phyloP scores from a whole-genome alignment of 1,139 yeast genomes.

The Blastobotrys ciferrii region DNA sequence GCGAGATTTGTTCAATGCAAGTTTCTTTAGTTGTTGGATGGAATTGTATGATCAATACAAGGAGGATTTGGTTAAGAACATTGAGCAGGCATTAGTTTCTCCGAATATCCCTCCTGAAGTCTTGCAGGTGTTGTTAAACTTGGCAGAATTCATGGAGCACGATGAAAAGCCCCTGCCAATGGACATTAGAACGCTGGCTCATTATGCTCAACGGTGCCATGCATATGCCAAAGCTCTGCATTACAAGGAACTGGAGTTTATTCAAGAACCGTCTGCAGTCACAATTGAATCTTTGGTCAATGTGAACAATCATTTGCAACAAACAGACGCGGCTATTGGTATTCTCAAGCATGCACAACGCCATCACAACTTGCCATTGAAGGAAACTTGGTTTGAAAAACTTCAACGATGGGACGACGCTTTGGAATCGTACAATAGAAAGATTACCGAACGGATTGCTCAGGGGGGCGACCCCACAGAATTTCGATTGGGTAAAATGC shows the following conservation, averaged over 20 bases:
- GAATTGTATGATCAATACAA: slow-evolving; percentile 90
- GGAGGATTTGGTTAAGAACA: slow-evolving; percentile 81
- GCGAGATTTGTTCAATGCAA: slow-evolving; percentile 86
- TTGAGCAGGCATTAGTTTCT: slow-evolving; percentile 83
- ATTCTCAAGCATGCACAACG: slow-evolving; percentile 93
- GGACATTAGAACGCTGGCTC: slow-evolving; percentile 83
- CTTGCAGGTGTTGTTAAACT: slow-evolving; percentile 79
- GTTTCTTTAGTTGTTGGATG: slow-evolving; percentile 95
- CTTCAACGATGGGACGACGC: slow-evolving; percentile 99
- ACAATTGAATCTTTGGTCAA: slow-evolving; percentile 90
- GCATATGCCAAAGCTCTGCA: slow-evolving; percentile 97
- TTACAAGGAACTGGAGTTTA: slow-evolving; percentile 91
- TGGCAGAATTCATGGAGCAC: slow-evolving; percentile 97
- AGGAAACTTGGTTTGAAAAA: slow-evolving; percentile 97
- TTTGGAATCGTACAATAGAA: slow-evolving; percentile 75
- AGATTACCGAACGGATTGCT: slow-evolving; percentile 58
- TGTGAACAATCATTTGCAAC: slow-evolving; percentile 91
- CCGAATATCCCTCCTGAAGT: slow-evolving; percentile 96
- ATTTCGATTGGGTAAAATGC: slow-evolving; percentile 94
- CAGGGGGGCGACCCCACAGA: slow-evolving; percentile 54
- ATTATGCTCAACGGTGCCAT: slow-evolving; percentile 92
- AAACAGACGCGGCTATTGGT: slow-evolving; percentile 97
- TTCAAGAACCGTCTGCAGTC: slow-evolving; percentile 88
- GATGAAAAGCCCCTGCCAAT: slow-evolving; percentile 93
- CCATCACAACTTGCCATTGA: slow-evolving; percentile 86